Conservation (phyloP, 1,284 basidiomycete genomes). For the Malassezia arunalokei region DNA sequence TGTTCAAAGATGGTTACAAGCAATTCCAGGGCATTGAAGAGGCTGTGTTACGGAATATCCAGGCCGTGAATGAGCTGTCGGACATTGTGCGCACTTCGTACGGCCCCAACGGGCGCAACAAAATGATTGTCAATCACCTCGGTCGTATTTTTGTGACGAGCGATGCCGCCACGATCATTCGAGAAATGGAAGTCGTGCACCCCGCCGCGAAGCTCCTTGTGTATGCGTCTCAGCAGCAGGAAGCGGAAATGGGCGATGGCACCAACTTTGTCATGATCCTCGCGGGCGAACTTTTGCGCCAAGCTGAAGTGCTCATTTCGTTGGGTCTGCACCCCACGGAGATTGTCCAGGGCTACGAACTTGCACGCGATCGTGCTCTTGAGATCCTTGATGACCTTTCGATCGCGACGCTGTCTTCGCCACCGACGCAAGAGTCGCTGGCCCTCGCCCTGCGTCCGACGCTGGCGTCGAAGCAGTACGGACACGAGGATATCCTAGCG, state of each 20-base stretch:
- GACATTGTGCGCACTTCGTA: slow-evolving; percentile 92
- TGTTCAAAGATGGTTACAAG: slow-evolving; percentile 65
- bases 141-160: slow-evolving; percentile 92
- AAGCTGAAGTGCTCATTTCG: slow-evolving; percentile 77
- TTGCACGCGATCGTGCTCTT: slow-evolving; percentile 74
- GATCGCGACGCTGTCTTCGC: slow-evolving; percentile 56
- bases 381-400: slow-evolving; percentile 62
- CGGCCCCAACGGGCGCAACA: slow-evolving; percentile 67
- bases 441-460: slow-evolving; percentile 72
- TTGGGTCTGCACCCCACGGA: slow-evolving; percentile 91
- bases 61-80: slow-evolving; percentile 82
- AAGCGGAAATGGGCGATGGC: slow-evolving; percentile 90
- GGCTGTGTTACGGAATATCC: slow-evolving; percentile 73
- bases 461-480: slow-evolving; percentile 95
- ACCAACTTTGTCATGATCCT: slow-evolving; percentile 92
- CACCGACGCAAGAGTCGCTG: slow-evolving; percentile 66
- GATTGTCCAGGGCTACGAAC: slow-evolving; percentile 84
- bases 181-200: slow-evolving; percentile 95
- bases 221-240: slow-evolving; percentile 94
- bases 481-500: slow-evolving; percentile 72
- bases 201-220: slow-evolving; percentile 93
- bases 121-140: slow-evolving; percentile 56
- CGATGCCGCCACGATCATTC: slow-evolving; percentile 96
- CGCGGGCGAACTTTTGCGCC: slow-evolving; percentile 87
- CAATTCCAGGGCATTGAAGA: slow-evolving; percentile 82